Conservation (phyloP, 176 grass and related monocot genomes). For the Carex parvula region DNA sequence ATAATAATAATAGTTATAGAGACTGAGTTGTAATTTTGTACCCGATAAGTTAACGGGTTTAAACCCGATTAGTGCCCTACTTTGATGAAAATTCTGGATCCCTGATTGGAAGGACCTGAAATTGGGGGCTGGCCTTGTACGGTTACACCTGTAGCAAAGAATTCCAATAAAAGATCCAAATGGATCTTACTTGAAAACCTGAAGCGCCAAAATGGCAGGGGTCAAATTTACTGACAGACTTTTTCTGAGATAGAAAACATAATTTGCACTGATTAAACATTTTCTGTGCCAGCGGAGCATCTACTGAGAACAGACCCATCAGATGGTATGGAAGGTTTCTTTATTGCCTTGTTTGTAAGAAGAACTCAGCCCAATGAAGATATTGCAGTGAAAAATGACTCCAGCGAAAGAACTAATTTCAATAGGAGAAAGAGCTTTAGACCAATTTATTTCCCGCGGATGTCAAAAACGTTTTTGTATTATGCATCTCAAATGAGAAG, state of each 20-base stretch:
- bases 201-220: background rate
- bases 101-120: background rate
- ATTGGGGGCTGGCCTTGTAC: background rate
- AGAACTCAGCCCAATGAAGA: slow-evolving; percentile 14
- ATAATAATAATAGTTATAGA: no score
- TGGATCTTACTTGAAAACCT: background rate
- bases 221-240: background rate
- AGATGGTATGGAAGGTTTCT: slow-evolving; percentile 84
- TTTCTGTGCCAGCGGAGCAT: slow-evolving; percentile 48
- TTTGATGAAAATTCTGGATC: no score
- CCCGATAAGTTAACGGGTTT: no score
- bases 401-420: background rate
- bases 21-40: no score
- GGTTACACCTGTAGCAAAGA: background rate
- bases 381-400: background rate
- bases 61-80: no score
- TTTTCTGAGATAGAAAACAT: background rate
- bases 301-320: slow-evolving; percentile 69
- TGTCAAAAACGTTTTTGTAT: slow-evolving; percentile 51
- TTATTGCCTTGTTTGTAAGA: slow-evolving; percentile 75
- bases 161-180: background rate
- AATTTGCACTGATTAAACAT: background rate
- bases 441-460: slow-evolving; percentile 36
- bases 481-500: slow-evolving; percentile 10
- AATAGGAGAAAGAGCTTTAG: slow-evolving; percentile 8